Evolutionary conservation across 2,329 filamentous ascomycete genomes (phyloP).

Genomic region (Aureobasidium namibiae): DNA sequence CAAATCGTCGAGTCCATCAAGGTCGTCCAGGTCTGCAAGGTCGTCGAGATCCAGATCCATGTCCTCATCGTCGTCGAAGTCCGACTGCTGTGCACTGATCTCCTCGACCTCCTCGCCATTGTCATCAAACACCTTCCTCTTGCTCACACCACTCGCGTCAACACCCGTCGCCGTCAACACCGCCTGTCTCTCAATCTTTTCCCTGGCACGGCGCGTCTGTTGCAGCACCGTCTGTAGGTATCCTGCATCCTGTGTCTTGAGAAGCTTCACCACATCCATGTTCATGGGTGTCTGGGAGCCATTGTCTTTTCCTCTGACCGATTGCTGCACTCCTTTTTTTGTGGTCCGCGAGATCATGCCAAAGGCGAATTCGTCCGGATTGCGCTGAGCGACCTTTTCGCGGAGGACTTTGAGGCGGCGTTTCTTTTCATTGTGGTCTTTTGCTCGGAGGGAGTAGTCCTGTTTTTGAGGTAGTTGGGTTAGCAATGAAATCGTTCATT

Average conservation of each 20-base stretch:
- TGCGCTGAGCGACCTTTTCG: conserved; percentile 52
- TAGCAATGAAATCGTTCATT: too few species aligned
- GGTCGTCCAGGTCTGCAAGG: conserved; percentile 11
- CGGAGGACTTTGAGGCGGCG: conserved; percentile 50
- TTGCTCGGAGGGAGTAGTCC: conserved; percentile 58
- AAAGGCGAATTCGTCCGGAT: conserved; percentile 60
- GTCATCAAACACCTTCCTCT: conserved; percentile 33
- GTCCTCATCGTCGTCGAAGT: conserved; percentile 16
- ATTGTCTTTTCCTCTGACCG: conserved; percentile 37
- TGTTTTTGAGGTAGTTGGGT: conserved; percentile 21
- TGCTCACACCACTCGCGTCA: conserved; percentile 24
- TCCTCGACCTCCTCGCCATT: conserved; percentile 20
- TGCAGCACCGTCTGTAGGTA: conserved; percentile 53
- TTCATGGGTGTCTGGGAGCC: conserved; percentile 28
- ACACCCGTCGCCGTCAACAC: conserved; percentile 31
- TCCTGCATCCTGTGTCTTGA: conserved; percentile 58
- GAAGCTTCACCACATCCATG: conserved; percentile 51
- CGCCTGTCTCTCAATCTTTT: conserved; percentile 36
- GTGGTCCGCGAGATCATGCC: conserved; percentile 51
- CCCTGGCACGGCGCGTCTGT: conserved; percentile 45
- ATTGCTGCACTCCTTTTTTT: conserved; percentile 38
- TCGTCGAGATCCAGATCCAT: conserved; percentile 19
- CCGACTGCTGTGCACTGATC: neutral
- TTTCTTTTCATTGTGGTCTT: conserved; percentile 56
- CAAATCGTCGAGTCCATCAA: conserved; percentile 4